phyloP scores from a whole-genome alignment of 2,329 filamentous ascomycete species.

The Xylariaceae sp. region DNA sequence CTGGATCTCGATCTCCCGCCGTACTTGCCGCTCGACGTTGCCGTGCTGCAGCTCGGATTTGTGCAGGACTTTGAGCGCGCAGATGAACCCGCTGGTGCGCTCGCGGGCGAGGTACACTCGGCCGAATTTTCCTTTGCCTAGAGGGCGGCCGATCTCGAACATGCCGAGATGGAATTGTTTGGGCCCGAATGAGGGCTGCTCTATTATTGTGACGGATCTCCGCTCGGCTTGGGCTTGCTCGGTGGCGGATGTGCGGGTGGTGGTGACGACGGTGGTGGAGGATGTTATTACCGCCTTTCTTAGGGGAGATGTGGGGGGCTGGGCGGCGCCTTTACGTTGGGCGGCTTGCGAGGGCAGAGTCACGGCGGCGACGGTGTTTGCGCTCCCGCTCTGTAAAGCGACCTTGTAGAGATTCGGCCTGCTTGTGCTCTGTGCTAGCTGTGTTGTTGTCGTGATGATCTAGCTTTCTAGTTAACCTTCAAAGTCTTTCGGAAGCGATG shows the following conservation, averaged over 20 bases:
- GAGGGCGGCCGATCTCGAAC: constrained; percentile 86
- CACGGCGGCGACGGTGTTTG: constrained; percentile 60
- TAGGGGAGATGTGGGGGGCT: constrained; percentile 47
- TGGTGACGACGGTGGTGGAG: constrained; percentile 28
- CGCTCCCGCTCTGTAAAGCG: constrained; percentile 73
- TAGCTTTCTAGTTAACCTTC: constrained; percentile 35
- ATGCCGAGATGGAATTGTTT: constrained; percentile 82
- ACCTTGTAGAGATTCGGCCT: constrained; percentile 83
- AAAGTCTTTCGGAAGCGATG: constrained; percentile 21
- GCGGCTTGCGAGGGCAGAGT: constrained; percentile 64
- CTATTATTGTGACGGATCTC: constrained; percentile 48
- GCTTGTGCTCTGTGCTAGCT: constrained; percentile 51
- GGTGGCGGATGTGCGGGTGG: constrained; percentile 34
- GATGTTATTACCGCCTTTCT: constrained; percentile 50
- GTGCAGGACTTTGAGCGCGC: constrained; percentile 81
- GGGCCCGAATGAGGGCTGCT: constrained; percentile 53
- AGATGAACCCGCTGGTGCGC: constrained; percentile 74
- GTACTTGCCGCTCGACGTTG: constrained; percentile 77
- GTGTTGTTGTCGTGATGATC: constrained; percentile 42
- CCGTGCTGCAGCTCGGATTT: constrained; percentile 78
- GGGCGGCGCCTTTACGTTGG: constrained; percentile 46
- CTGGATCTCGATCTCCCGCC: constrained; percentile 86
- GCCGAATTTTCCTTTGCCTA: constrained; percentile 85
- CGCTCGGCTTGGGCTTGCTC: constrained; percentile 50
- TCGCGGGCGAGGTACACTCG: constrained; percentile 82